Conservation (phyloP, 1,139 yeast genomes). For the Magnusiomyces fungicola region DNA sequence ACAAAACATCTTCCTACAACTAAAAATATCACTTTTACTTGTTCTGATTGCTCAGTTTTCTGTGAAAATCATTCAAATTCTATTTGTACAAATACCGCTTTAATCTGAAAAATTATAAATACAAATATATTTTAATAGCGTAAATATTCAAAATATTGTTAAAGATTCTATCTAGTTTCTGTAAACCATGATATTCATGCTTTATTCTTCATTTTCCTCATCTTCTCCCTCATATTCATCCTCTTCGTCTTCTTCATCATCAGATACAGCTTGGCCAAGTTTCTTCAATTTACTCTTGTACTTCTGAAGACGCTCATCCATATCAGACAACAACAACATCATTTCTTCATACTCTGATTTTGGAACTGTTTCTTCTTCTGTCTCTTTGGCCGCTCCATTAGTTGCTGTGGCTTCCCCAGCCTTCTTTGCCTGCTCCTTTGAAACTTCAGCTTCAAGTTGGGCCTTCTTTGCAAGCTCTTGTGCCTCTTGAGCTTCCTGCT, state of each 20-base stretch:
- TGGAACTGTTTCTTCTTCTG: conserved; percentile 38
- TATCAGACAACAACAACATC: conserved; percentile 63
- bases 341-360: conserved; percentile 67
- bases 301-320: conserved; percentile 58
- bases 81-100: too few species aligned
- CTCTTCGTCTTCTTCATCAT: conserved; percentile 47
- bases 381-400: conserved; percentile 14
- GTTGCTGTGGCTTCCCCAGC: conserved; percentile 14
- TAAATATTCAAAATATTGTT: neutral
- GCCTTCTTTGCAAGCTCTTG: conserved; percentile 10
- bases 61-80: too few species aligned
- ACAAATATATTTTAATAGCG: too few species aligned
- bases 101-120: too few species aligned
- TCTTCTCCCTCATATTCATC: conserved; percentile 44
- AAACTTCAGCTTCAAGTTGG: neutral
- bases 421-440: conserved; percentile 6
- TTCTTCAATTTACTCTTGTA: conserved; percentile 49
- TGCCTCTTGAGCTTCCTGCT: conserved; percentile 6
- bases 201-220: conserved; percentile 22
- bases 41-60: too few species aligned
- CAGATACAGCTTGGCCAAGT: conserved; percentile 39
- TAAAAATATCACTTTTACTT: too few species aligned
- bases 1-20: too few species aligned
- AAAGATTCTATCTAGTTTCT: neutral
- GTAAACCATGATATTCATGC: too few species aligned